A percentile compares a stretch with the other conserved stretches of the same genome.
Evolutionary conservation across 768 basidiomycete genomes (phyloP).

Genomic region (Lepiota venenata): DNA sequence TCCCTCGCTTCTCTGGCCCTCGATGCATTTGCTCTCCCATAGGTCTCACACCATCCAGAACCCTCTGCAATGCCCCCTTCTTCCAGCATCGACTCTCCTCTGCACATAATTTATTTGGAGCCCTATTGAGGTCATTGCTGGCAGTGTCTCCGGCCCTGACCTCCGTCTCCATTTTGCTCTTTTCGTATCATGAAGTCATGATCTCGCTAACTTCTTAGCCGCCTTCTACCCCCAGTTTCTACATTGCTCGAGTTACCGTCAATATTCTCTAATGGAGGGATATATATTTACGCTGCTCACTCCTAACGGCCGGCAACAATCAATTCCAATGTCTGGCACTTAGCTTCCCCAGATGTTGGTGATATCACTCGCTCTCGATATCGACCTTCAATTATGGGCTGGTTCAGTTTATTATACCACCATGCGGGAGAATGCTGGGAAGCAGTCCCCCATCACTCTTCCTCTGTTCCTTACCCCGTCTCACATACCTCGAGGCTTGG

Average conservation of each 20-base stretch:
- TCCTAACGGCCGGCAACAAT: constrained; percentile 3
- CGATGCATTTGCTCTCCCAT: not conserved
- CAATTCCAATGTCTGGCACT: not conserved
- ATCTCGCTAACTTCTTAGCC: constrained; percentile 12
- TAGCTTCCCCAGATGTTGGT: not conserved
- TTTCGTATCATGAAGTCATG: constrained; percentile 9
- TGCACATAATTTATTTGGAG: not conserved
- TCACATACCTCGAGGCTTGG: not conserved
- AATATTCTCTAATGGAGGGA: not conserved
- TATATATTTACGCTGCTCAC: constrained; percentile 6
- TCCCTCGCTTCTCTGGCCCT: not conserved
- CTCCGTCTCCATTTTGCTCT: constrained; percentile 11
- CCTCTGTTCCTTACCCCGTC: not conserved
- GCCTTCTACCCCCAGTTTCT: constrained; percentile 11
- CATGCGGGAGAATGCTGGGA: not conserved
- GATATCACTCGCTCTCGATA: not conserved
- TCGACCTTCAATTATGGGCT: no score
- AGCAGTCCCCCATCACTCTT: constrained; percentile 7
- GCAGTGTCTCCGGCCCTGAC: constrained; percentile 1
- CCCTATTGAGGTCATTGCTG: not conserved
- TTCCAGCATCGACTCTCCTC: not conserved
- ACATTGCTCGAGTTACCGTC: constrained; percentile 1
- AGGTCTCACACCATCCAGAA: not conserved
- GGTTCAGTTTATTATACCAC: not conserved
- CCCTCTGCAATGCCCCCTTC: not conserved